Base-by-base conservation (phyloP, 108 stramenopile species). In the Poteriospumella lacustris region DNA sequence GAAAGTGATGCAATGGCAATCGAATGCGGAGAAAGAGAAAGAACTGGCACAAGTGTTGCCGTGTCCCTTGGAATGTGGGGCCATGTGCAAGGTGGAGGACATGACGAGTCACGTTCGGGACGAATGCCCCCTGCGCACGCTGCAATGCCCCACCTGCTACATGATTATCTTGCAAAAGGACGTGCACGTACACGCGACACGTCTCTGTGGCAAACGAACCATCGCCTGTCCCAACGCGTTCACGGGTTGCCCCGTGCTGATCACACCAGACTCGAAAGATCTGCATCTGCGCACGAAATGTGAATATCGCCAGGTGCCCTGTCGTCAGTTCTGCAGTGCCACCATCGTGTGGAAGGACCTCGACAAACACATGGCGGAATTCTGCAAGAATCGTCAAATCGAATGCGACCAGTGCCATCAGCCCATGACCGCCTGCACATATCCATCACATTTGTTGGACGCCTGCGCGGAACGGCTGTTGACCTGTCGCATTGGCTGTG, bases 221-320 rank as follows among this genome's bases (percentile, higher is more conserved):
- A 19, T 73, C 3, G 70, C 19, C 33, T 73, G 70, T 38, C 70
- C 70, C 31, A 73, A 73, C 42, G 70, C 70, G 26, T 52, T 33
- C 31, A 24, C 28, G 41, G 70, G 70, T 52, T 73, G 70, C 31
- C 9, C 3, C 24, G 70, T 5, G 5, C 12, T 73, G 9, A 5
- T 42, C 28, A 15, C 43, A 73, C 15, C 41, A 5, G 44, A 73
- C 3, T 5, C 26, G 9, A 5, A 12, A 12, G 70, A 73, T 12
- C 3, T 56, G 3, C 70, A 73, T 56, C 44, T 73, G 26, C 26
- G 36, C 3, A 5, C 36, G 5, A 3, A 33, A 38, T 73, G 70
- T 38, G 29, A 44, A 12, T 39, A 42, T 42, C 70, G 70, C 19
- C 70, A 33, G 3, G 41, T 56, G 43, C 15, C 9, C 3, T 73